Evolutionary conservation across 306 rosid species (phyloP), one percentile per base, ranked within the genome.

Genomic region (Dryas octopetala): DNA sequence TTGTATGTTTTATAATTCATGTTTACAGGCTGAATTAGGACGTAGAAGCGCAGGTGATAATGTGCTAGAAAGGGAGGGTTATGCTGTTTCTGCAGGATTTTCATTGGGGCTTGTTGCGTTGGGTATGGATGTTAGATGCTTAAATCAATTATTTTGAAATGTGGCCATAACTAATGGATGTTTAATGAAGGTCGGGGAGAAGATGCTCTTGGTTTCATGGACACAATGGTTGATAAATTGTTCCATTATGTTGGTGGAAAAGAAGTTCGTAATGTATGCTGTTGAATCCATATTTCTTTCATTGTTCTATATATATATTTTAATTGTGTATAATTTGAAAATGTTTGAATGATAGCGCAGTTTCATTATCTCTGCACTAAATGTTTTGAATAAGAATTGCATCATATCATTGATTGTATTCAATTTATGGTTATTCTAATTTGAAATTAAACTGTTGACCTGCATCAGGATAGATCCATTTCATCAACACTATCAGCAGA

Each of bases 61-160:
- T 84, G 98, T 91, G 76, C 97, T 91, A 63, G 98, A 94, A 86
- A 86, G 98, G 83, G 98, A 94, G 86, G 98, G 98, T 76, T 91
- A 91, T 83, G 90, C 98, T 85, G 97, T 94, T 79, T 91, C 97
- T 53, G 98, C 98, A 9, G 98, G 98, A 82, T 94, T 94, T 86
- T 90, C 98, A 4, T 72, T 94, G 76, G 96, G 98, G 67, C 98
- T 94, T 83, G 92, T 94, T 88, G 96, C 91, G 65, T 81, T 94
- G 76, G 97, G 98, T 91, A 91, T 80, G 83, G 17, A 4, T 57
- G 49, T 82, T 62, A 73, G 61, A 75, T 16, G 57, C 61, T 46
- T 47, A 46, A 55, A 51, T 67, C 52, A 49, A 40, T 78, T 62
- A 70, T 58, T 74, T 66, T 57, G 49, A 69, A 61, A 74, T 77